These are phyloP conservation scores for Mycena kentingensis DNA, from an alignment of 768 basidiomycete species.

Conservation along the genomic window DNA sequence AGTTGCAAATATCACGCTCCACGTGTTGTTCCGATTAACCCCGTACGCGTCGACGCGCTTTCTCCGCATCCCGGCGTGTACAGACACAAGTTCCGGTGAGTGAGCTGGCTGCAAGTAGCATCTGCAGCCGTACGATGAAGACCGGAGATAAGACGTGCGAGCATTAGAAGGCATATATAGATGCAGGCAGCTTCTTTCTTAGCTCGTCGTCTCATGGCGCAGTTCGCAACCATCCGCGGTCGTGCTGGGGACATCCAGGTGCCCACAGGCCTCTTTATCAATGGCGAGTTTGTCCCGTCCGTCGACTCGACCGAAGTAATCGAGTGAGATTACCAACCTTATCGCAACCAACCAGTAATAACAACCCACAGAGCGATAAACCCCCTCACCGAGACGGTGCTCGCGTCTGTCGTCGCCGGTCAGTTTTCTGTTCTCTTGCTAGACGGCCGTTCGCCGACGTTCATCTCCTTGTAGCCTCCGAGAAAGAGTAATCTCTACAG, in stretches of 20 bases:
- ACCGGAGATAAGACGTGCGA: background rate
- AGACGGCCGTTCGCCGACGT: background rate
- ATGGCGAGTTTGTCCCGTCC: constrained; percentile 85
- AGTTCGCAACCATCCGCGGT: constrained; percentile 41
- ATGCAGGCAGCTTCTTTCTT: background rate
- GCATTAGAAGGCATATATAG: background rate
- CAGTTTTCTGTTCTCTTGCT: constrained; percentile 3
- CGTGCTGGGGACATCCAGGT: constrained; percentile 54
- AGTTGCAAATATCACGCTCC: background rate
- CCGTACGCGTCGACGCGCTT: too few species aligned
- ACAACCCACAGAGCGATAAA: constrained; percentile 62
- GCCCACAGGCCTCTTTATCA: constrained; percentile 87
- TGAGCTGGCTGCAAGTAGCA: background rate
- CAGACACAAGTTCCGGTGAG: too few species aligned
- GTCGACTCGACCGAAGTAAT: constrained; percentile 66
- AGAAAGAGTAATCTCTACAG: constrained; percentile 13
- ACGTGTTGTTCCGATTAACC: background rate
- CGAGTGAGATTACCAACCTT: constrained; percentile 44
- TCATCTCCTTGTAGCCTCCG: background rate
- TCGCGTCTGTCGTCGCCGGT: constrained; percentile 72
- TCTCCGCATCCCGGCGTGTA: too few species aligned
- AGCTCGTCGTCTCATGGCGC: constrained; percentile 44
- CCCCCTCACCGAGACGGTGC: constrained; percentile 75
- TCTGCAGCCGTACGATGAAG: background rate
- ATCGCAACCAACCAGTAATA: constrained; percentile 27